phyloP scores from a whole-genome alignment of 106 monocot genomes.

The Phalaenopsis aphrodite region DNA sequence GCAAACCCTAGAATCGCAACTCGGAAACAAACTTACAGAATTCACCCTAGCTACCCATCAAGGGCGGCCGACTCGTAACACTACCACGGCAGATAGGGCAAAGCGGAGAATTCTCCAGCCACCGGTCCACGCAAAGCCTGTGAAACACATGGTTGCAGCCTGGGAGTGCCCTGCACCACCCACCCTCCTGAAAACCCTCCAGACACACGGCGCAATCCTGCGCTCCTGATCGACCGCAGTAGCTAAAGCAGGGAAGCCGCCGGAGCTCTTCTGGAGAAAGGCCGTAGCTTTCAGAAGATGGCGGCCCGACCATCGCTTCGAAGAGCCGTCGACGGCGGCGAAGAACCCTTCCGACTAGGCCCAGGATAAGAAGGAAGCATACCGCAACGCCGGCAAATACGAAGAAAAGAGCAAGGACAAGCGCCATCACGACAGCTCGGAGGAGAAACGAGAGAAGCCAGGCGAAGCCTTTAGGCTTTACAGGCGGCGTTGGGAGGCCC shows the following conservation, averaged over 20 bases:
- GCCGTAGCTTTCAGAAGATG: conserved; percentile 6
- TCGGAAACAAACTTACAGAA: neutral
- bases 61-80: neutral
- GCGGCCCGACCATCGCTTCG: neutral
- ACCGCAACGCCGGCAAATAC: conserved; percentile 74
- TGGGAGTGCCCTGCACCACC: conserved; percentile 42
- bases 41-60: neutral
- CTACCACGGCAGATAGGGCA: conserved; percentile 44
- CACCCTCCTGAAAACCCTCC: conserved; percentile 43
- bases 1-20: no score
- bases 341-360: conserved; percentile 52
- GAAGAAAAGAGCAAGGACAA: conserved; percentile 69
- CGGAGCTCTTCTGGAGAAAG: conserved; percentile 35
- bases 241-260: conserved; percentile 25
- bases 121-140: conserved; percentile 40
- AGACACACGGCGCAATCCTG: conserved; percentile 64
- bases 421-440: conserved; percentile 48
- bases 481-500: conserved; percentile 2
- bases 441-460: conserved; percentile 56
- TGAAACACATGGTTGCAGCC: conserved; percentile 48
- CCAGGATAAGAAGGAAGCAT: conserved; percentile 58
- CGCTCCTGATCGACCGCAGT: conserved; percentile 3
- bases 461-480: conserved; percentile 29
- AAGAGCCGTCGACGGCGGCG: conserved; percentile 17
- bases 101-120: conserved; percentile 30